phyloP scores from a whole-genome alignment of 495 filamentous ascomycete species.

The Aspergillus panamensis region DNA sequence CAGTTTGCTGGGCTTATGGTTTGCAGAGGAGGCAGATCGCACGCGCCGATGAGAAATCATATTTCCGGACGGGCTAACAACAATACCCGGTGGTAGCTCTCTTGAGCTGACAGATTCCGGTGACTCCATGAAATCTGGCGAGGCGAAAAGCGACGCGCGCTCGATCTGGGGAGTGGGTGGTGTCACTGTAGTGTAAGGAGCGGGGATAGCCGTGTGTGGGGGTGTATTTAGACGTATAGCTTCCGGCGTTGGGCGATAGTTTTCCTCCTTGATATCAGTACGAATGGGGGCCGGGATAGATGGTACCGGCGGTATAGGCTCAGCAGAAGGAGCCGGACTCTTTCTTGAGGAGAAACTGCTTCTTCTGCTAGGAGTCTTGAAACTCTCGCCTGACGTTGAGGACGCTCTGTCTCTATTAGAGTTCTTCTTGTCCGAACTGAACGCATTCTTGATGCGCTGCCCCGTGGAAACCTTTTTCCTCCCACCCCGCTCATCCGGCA shows the following conservation, averaged over 20 bases:
- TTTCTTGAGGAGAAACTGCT: constrained; percentile 42
- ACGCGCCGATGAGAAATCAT: constrained; percentile 73
- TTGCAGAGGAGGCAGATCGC: constrained; percentile 59
- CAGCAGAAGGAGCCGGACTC: constrained; percentile 27
- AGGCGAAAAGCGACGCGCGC: constrained; percentile 24
- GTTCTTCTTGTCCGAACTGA: constrained; percentile 41
- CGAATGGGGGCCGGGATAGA: constrained; percentile 36
- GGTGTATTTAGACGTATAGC: constrained; percentile 41
- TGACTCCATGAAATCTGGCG: constrained; percentile 33
- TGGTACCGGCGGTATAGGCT: constrained; percentile 23
- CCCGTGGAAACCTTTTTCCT: constrained; percentile 44
- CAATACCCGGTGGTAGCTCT: constrained; percentile 30
- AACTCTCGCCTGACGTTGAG: constrained; percentile 33
- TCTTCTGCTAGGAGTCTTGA: constrained; percentile 30
- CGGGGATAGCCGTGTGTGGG: constrained; percentile 38
- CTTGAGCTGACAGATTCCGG: constrained; percentile 33
- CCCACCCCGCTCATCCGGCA: constrained; percentile 29
- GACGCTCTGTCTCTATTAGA: constrained; percentile 41
- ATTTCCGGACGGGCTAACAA: constrained; percentile 57
- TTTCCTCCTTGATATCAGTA: constrained; percentile 35
- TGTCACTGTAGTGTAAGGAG: constrained; percentile 52
- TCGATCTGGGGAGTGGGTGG: constrained; percentile 47
- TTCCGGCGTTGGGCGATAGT: constrained; percentile 18
- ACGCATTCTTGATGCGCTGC: constrained; percentile 46
- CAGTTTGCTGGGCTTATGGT: constrained; percentile 78